A percentile compares a stretch with the other conserved stretches of the same genome.
These are phyloP conservation scores for Prunus kanzakura DNA, from an alignment of 306 rosid species.

Conservation along the genomic window DNA sequence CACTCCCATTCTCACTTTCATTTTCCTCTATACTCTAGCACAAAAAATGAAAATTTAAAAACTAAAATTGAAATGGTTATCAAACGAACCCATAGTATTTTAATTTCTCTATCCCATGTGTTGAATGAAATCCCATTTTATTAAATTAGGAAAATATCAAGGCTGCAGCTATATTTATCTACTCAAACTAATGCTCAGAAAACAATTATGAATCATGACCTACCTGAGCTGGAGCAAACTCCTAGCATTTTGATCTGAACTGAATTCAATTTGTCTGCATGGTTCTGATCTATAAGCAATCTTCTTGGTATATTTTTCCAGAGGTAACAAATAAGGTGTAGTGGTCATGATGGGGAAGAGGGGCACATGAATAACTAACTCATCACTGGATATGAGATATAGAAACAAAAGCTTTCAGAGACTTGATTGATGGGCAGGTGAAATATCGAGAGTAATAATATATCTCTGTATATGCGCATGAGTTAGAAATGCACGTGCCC, in stretches of 20 bases:
- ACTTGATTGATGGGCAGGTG: too few relatives aligned
- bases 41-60: too few relatives aligned
- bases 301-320: background rate
- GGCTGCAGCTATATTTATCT: background rate
- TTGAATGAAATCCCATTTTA: too few relatives aligned
- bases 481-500: conserved; percentile 99
- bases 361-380: conserved; percentile 99
- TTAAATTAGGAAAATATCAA: background rate
- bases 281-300: background rate
- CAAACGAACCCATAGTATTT: background rate
- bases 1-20: too few relatives aligned
- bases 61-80: too few relatives aligned
- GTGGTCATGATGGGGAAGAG: conserved; percentile 95
- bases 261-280: background rate
- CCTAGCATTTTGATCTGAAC: background rate
- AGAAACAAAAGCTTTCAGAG: background rate
- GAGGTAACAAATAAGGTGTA: conserved; percentile 35
- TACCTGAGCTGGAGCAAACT: background rate
- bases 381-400: conserved; percentile 13
- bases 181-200: background rate
- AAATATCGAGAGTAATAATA: too few relatives aligned
- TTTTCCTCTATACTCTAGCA: too few relatives aligned
- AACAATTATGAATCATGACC: background rate
- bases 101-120: background rate
- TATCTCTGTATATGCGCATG: conserved; percentile 15